Conservation (phyloP, 140 eudicot species). For the Flaveria floridana region DNA sequence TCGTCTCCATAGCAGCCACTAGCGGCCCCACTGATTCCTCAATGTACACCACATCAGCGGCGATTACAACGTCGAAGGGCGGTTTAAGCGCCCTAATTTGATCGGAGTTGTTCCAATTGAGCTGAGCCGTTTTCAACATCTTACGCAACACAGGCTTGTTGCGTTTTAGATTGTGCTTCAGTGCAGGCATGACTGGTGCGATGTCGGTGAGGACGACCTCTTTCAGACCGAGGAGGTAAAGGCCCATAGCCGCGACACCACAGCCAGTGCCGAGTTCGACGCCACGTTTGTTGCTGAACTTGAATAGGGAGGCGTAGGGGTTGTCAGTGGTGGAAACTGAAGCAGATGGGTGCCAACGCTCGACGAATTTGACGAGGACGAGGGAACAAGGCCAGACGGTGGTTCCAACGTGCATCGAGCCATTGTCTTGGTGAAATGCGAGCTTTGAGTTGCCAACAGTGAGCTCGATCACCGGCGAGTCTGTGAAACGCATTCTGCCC, state of each 20-base stretch:
- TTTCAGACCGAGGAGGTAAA: slow-evolving; percentile 65
- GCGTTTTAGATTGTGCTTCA: slow-evolving; percentile 72
- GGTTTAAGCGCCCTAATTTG: slow-evolving; percentile 52
- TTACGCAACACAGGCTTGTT: slow-evolving; percentile 63
- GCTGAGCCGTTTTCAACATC: slow-evolving; percentile 57
- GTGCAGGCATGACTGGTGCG: slow-evolving; percentile 91
- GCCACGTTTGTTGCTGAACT: slow-evolving; percentile 69
- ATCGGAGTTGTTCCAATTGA: slow-evolving; percentile 63
- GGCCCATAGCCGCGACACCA: slow-evolving; percentile 89
- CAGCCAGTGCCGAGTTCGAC: slow-evolving; percentile 88
- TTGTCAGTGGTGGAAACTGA: slow-evolving; percentile 32
- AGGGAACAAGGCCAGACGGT: slow-evolving; percentile 93
- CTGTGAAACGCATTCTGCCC: slow-evolving; percentile 61
- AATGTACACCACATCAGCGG: slow-evolving; percentile 87
- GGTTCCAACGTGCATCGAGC: slow-evolving; percentile 97
- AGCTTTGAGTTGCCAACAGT: slow-evolving; percentile 49
- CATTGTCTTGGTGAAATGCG: slow-evolving; percentile 82
- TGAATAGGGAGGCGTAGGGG: slow-evolving; percentile 65
- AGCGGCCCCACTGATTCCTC: slow-evolving; percentile 83
- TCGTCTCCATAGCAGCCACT: slow-evolving; percentile 54
- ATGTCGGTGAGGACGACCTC: slow-evolving; percentile 77
- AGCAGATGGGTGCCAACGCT: slow-evolving; percentile 65
- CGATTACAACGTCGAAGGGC: slow-evolving; percentile 70
- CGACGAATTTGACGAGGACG: slow-evolving; percentile 90
- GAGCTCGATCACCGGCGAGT: slow-evolving; percentile 82